Percentiles rank a stretch among this genome's conserved stretches.
phyloP scores from a whole-genome alignment of 345 rosid genomes.

The Eucalyptus curtisii region DNA sequence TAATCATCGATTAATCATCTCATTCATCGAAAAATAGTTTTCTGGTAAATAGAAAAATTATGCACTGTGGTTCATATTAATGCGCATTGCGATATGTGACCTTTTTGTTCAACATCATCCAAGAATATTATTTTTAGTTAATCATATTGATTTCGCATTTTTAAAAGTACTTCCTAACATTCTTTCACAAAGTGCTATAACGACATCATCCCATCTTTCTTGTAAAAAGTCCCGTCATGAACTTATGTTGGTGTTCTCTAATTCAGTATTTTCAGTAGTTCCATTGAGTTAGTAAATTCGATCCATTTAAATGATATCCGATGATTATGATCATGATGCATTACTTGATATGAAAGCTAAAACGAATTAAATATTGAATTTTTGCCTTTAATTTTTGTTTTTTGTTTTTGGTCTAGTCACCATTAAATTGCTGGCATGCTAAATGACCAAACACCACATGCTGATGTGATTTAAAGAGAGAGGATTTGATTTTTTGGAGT shows the following conservation, averaged over 20 bases:
- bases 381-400: neutral
- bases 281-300: fast-evolving
- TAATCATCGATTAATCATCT: neutral
- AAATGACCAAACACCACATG: neutral
- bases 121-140: neutral
- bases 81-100: neutral
- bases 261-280: fast-evolving
- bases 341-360: neutral
- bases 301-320: neutral
- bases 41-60: neutral
- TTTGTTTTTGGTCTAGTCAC: neutral
- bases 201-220: too few species aligned
- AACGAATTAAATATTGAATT: neutral
- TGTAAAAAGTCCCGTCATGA: too few species aligned
- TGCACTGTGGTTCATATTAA: neutral
- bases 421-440: neutral
- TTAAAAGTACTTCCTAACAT: neutral
- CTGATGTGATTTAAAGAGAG: neutral
- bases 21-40: neutral
- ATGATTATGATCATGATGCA: neutral
- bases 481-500: neutral
- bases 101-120: neutral
- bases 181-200: too few species aligned
- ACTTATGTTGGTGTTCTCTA: neutral
- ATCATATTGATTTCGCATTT: neutral